Percentiles rank a stretch among this genome's conserved stretches.
Evolutionary conservation across 2,329 filamentous ascomycete species (phyloP).

Genomic region (Alternaria tenuissima): DNA sequence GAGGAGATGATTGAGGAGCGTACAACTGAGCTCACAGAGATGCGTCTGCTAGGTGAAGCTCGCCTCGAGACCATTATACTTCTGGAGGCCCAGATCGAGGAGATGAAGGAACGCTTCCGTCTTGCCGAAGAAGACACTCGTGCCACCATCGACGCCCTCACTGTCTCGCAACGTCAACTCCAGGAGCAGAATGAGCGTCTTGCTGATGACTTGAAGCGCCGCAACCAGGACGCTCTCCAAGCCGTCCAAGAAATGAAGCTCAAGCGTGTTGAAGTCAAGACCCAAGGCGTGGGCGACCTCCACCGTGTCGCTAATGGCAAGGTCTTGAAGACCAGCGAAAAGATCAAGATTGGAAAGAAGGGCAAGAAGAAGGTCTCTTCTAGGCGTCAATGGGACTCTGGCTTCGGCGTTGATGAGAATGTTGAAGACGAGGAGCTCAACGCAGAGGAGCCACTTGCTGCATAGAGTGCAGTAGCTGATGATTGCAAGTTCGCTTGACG

Average conservation of each 20-base stretch:
- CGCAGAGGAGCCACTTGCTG: constrained; percentile 27
- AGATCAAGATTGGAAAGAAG: constrained; percentile 46
- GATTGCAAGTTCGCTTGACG: not conserved
- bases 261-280: constrained; percentile 42
- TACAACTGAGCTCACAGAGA: constrained; percentile 43
- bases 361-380: constrained; percentile 34
- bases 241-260: constrained; percentile 46
- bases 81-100: constrained; percentile 42
- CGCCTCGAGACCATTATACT: constrained; percentile 43
- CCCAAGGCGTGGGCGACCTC: constrained; percentile 31
- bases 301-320: constrained; percentile 41
- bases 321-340: constrained; percentile 42
- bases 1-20: constrained; percentile 37
- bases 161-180: constrained; percentile 35
- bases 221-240: constrained; percentile 38
- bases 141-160: constrained; percentile 44
- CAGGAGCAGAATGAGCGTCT: constrained; percentile 44
- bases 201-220: constrained; percentile 36
- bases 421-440: constrained; percentile 23
- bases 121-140: constrained; percentile 38
- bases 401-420: constrained; percentile 41
- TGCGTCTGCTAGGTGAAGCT: constrained; percentile 44
- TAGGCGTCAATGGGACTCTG: constrained; percentile 45
- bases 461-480: constrained; percentile 14
- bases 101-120: constrained; percentile 44